Evolutionary conservation across 2,329 filamentous ascomycete genomes (phyloP).

Genomic region (Helotiales sp.): DNA sequence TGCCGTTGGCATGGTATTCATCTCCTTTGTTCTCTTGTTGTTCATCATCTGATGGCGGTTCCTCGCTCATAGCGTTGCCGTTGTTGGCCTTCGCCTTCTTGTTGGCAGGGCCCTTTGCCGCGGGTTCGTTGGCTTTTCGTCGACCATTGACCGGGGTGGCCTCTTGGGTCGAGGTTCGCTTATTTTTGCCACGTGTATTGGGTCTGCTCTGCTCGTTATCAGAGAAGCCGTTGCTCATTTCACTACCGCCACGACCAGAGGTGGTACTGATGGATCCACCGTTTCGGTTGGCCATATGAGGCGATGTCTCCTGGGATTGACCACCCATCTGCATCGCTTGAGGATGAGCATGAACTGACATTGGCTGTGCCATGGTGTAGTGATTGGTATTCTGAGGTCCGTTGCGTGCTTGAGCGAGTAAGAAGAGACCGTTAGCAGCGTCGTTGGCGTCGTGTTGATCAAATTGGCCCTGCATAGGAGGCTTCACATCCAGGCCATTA

Average conservation of each 20-base stretch:
- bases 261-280: conserved; percentile 42
- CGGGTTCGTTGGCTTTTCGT: conserved; percentile 68
- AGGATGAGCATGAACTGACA: conserved; percentile 35
- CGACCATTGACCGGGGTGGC: conserved; percentile 59
- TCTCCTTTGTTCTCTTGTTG: conserved; percentile 49
- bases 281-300: conserved; percentile 52
- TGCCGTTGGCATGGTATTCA: conserved; percentile 59
- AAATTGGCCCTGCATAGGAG: conserved; percentile 63
- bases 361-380: conserved; percentile 30
- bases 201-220: conserved; percentile 69
- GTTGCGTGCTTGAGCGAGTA: conserved; percentile 74
- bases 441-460: conserved; percentile 89
- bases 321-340: conserved; percentile 24
- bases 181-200: conserved; percentile 65
- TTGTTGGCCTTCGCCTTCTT: conserved; percentile 72
- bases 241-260: conserved; percentile 58
- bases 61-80: conserved; percentile 37
- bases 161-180: conserved; percentile 54
- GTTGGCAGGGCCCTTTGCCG: conserved; percentile 57
- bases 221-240: conserved; percentile 70
- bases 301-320: conserved; percentile 39
- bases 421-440: conserved; percentile 89
- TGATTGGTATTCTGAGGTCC: conserved; percentile 44
- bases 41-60: conserved; percentile 41
- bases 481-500: conserved; percentile 38